Conservation (phyloP, 2,329 filamentous ascomycete genomes). For the Trichoderma hamatum region DNA sequence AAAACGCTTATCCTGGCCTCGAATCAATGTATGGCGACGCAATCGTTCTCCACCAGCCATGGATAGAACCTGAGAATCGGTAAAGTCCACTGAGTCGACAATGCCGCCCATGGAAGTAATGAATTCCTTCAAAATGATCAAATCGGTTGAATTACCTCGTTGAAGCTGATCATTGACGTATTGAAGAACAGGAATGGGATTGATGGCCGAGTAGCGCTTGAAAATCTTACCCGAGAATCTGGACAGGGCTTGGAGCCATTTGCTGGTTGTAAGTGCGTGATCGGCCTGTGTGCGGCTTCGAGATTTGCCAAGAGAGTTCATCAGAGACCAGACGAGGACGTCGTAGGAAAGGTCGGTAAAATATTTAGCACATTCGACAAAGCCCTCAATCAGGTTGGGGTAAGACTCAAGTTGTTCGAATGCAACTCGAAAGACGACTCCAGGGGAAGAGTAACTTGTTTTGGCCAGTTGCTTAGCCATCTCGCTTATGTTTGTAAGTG, state of each 20-base stretch:
- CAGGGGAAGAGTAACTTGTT: slow-evolving; percentile 87
- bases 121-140: slow-evolving; percentile 89
- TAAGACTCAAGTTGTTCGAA: slow-evolving; percentile 92
- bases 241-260: slow-evolving; percentile 88
- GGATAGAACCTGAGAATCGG: slow-evolving; percentile 81
- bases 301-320: slow-evolving; percentile 70
- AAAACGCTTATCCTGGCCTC: slow-evolving; percentile 80
- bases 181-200: slow-evolving; percentile 81
- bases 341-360: slow-evolving; percentile 93
- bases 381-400: slow-evolving; percentile 89
- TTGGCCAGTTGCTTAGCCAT: slow-evolving; percentile 91
- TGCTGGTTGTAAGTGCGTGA: slow-evolving; percentile 74
- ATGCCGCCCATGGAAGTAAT: slow-evolving; percentile 94
- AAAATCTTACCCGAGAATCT: slow-evolving; percentile 92
- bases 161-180: slow-evolving; percentile 87
- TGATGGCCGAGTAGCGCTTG: slow-evolving; percentile 80
- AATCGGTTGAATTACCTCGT: slow-evolving; percentile 81
- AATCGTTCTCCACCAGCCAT: slow-evolving; percentile 85
- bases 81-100: slow-evolving; percentile 82
- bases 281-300: slow-evolving; percentile 65
- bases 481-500: slow-evolving; percentile 79
- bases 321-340: slow-evolving; percentile 87
- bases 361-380: slow-evolving; percentile 92
- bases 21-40: slow-evolving; percentile 76
- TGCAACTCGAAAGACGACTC: slow-evolving; percentile 86